Evolutionary conservation across 176 grass and related monocot species (phyloP), one percentile per base, ranked within the genome.

Genomic region (Elymus sibiricus): DNA sequence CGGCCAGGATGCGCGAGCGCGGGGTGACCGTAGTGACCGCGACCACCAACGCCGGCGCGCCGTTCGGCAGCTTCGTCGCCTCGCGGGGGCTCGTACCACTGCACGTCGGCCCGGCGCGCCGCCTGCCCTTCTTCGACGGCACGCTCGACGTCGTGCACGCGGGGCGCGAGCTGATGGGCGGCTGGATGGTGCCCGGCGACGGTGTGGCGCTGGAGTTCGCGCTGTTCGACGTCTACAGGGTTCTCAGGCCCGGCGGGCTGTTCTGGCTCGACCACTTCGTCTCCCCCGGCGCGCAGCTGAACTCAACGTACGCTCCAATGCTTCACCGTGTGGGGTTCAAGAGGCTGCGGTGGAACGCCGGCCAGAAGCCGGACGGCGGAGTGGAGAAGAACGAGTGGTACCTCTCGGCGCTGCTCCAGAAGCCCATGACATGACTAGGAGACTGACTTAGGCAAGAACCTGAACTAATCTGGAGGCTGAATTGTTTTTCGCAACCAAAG

Each of bases 121-220:
- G 92, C 27, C 85, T 97, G 44, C 94, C 94, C 0, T 97, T 97
- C 92, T 94, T 80, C 86, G 90, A 97, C 81, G 58, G 63, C 66
- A 97, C 94, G 35, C 70, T 97, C 40, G 92, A 94, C 76, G 11
- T 97, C 27, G 87, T 92, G 64, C 94, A 93, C 78, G 87, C 81
- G 9, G 79, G 79, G 77, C 84, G 90, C 39, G 76, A 90, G n/a
- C 84, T 96, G 39, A 31, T 5, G 44, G 14, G 26, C 4, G 72
- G 44, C 43, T 76, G 72, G 72, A 76, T 17, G 72, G 72, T 87
- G 15, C 58, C 90, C 60, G 85, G 86, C 70, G 87, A 88, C 70
- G 24, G 13, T 11, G 28, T 86, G 44, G 72, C 72, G 90, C 64
- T 97, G 5, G 92, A 97, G 89, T 72, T 85, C 37, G 60, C 90